phyloP scores from a whole-genome alignment of 306 rosid genomes.

The Delonix regia region DNA sequence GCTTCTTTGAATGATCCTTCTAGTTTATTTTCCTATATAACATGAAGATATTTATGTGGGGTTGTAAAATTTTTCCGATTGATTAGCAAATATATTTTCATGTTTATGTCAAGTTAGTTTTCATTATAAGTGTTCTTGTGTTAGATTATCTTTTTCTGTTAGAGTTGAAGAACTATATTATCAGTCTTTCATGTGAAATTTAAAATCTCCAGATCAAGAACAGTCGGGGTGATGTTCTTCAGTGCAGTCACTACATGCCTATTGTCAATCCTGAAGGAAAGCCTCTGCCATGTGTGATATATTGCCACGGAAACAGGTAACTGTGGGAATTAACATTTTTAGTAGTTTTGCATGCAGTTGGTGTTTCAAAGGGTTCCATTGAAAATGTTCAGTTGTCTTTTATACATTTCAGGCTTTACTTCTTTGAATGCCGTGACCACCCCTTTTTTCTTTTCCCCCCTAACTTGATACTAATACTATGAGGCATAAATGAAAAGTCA shows the following conservation, averaged over 20 bases:
- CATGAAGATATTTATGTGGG: background rate
- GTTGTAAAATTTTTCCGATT: background rate
- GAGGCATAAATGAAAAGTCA: background rate
- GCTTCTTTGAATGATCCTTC: background rate
- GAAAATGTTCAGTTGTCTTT: constrained; percentile 23
- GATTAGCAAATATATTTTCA: background rate
- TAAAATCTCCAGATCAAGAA: constrained; percentile 76
- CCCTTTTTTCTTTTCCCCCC: background rate
- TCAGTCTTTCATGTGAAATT: constrained; percentile 30
- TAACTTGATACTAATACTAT: background rate
- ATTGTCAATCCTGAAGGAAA: constrained; percentile 92
- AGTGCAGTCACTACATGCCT: constrained; percentile 91
- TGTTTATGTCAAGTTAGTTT: constrained; percentile 2
- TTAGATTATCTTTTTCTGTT: constrained; percentile 1
- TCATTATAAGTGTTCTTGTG: background rate
- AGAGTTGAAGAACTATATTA: constrained; percentile 34
- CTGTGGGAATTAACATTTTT: constrained; percentile 16
- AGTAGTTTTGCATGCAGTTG: constrained; percentile 2
- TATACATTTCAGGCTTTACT: constrained; percentile 12
- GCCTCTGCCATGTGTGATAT: constrained; percentile 96
- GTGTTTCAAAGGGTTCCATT: constrained; percentile 25
- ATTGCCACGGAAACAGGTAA: constrained; percentile 99
- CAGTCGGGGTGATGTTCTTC: constrained; percentile 80
- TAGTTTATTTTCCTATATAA: background rate
- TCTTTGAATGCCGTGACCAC: constrained; percentile 14